Base-by-base conservation (phyloP, 1,139 yeast genomes). In the Spencermartinsiella ligniputridi region DNA sequence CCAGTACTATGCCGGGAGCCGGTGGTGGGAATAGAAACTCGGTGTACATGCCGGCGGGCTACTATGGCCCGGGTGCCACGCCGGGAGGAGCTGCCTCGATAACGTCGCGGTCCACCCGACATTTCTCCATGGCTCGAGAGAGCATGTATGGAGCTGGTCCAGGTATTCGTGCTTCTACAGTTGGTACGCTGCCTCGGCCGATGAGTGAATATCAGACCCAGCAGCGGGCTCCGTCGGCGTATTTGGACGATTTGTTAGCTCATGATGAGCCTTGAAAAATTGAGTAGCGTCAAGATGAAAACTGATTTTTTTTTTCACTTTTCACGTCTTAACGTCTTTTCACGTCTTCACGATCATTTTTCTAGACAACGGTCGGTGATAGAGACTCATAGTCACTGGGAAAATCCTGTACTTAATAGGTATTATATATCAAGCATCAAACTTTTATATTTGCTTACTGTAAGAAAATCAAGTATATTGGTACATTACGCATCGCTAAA, bases 221-320 rank as follows among this genome's bases (percentile, higher is more conserved):
- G 39, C 56, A 59, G 44, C 60, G 71, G 3, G 69, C 70, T 11
- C 71, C 72, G 5, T 63, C 68, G 44, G 65, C 67, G 6, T 68
- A 61, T 47, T 54, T 68, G 39, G 69, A 67, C 46, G 70, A 66
- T 44, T 56, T 68, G 39, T 50, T 67, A 16, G 59, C 52, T 19
- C 58, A 52, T 18, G 61, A 56, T 29, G 51, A 52, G 15, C 49
- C 48, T 33, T 22, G 11, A 11, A 22, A 11, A 11, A 11, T 22
- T 22, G 11, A 6, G 11, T 6, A 22, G 11, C 9, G 25, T 22
- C 25, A 22, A 22, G 25, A 11, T 22, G 11, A 22, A 22, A 22
- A 11, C 6, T 22, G 11, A 22, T 22, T n/a, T n/a, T n/a, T n/a
- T n/a, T n/a, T n/a, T n/a, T n/a, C n/a, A n/a, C n/a, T n/a, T n/a